phyloP scores from a whole-genome alignment of 345 rosid species.

The Syzygium jambos region DNA sequence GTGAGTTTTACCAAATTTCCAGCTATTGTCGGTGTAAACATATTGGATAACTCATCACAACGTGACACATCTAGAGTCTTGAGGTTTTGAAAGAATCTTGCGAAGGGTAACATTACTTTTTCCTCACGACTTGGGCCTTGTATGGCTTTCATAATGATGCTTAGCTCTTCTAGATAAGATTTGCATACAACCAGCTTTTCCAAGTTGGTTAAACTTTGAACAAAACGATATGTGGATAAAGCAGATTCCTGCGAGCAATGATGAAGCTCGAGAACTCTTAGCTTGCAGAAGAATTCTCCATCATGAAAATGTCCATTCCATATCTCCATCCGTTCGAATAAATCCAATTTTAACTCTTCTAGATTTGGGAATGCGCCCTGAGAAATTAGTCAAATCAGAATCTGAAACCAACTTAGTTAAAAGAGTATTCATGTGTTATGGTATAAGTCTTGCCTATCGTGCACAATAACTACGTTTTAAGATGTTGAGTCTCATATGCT shows the following conservation, averaged over 20 bases:
- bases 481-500: neutral
- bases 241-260: neutral
- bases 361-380: neutral
- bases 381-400: neutral
- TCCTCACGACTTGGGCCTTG: neutral
- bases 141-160: neutral
- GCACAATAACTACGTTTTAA: too few relatives aligned
- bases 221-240: accelerated
- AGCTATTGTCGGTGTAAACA: neutral
- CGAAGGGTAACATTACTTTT: neutral
- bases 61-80: neutral
- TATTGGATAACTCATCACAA: neutral
- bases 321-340: neutral
- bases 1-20: neutral
- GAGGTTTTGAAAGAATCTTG: neutral
- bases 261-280: neutral
- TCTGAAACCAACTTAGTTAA: accelerated
- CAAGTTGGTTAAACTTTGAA: neutral
- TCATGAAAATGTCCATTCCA: neutral
- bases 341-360: neutral
- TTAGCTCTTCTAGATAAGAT: neutral
- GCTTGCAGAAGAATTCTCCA: neutral
- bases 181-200: neutral
- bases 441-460: too few relatives aligned
- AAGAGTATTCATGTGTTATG: neutral